Evolutionary conservation across 176 grass and related monocot genomes (phyloP).

Genomic region (Musa acuminata): DNA sequence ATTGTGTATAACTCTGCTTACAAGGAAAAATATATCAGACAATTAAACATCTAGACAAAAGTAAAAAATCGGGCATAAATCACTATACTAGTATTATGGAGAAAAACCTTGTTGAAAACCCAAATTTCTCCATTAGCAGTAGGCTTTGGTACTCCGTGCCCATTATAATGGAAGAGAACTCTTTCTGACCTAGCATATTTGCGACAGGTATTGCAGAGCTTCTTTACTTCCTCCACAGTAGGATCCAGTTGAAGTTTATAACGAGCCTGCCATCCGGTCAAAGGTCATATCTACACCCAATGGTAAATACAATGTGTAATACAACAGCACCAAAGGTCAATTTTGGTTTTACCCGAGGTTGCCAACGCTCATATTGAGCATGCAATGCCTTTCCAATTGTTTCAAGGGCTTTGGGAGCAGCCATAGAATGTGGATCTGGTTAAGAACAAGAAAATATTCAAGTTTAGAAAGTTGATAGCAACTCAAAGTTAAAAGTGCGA

Average conservation of each 20-base stretch:
- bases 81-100: neutral
- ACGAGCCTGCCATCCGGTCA: constrained; percentile 33
- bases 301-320: neutral
- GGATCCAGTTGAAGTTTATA: constrained; percentile 96
- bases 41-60: neutral
- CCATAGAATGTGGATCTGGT: constrained; percentile 92
- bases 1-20: constrained; percentile 92
- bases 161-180: constrained; percentile 98
- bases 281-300: constrained; percentile 12
- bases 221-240: constrained; percentile 92
- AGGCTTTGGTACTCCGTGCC: constrained; percentile 92
- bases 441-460: constrained; percentile 5
- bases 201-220: constrained; percentile 85
- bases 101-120: constrained; percentile 94
- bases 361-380: constrained; percentile 91
- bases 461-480: neutral
- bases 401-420: constrained; percentile 83
- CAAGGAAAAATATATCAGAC: constrained; percentile 5
- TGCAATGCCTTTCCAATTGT: constrained; percentile 93
- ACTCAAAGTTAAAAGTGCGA: neutral
- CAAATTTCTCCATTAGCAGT: constrained; percentile 96
- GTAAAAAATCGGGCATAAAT: neutral
- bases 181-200: constrained; percentile 98
- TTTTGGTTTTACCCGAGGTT: constrained; percentile 53
- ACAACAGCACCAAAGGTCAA: neutral